These are phyloP conservation scores for Phialophora tarda DNA, from an alignment of 2,329 filamentous ascomycete genomes.

Conservation along the genomic window DNA sequence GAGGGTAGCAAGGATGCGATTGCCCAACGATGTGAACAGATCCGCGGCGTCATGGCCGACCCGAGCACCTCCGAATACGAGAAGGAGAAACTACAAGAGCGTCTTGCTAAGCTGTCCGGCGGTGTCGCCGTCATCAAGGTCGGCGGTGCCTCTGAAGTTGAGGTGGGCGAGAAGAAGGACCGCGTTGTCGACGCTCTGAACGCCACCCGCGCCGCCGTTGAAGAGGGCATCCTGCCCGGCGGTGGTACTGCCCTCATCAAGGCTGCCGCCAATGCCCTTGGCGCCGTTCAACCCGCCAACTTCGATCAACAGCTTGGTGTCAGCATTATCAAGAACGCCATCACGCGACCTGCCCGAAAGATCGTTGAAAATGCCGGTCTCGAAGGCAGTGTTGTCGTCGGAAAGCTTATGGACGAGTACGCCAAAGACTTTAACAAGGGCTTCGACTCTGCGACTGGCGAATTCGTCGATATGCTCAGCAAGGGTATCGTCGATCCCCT, in stretches of 20 bases:
- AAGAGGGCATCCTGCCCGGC: conserved; percentile 98
- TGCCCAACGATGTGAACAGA: conserved; percentile 96
- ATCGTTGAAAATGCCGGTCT: conserved; percentile 98
- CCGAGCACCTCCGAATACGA: conserved; percentile 97
- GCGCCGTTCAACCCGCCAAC: conserved; percentile 83
- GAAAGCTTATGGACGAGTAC: conserved; percentile 96
- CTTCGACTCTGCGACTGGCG: conserved; percentile 93
- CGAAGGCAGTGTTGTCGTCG: conserved; percentile 94
- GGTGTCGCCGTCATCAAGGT: conserved; percentile 99
- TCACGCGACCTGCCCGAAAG: conserved; percentile 89
- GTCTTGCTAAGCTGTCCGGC: conserved; percentile 97
- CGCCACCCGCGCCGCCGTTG: conserved; percentile 95
- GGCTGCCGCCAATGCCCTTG: conserved; percentile 87
- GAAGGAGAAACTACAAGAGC: conserved; percentile 99
- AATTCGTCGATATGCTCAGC: conserved; percentile 98
- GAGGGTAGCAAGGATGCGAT: conserved; percentile 94
- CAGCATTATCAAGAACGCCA: conserved; percentile 96
- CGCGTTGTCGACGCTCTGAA: conserved; percentile 98
- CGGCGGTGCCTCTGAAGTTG: conserved; percentile 94
- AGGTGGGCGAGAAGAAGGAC: conserved; percentile 99
- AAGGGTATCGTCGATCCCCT: conserved; percentile 98
- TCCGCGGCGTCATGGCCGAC: conserved; percentile 94
- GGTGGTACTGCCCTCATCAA: conserved; percentile 98
- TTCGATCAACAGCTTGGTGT: conserved; percentile 99
- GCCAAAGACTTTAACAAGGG: conserved; percentile 95